Conservation (phyloP, 75 land plant genomes). For the Azolla pinnata region DNA sequence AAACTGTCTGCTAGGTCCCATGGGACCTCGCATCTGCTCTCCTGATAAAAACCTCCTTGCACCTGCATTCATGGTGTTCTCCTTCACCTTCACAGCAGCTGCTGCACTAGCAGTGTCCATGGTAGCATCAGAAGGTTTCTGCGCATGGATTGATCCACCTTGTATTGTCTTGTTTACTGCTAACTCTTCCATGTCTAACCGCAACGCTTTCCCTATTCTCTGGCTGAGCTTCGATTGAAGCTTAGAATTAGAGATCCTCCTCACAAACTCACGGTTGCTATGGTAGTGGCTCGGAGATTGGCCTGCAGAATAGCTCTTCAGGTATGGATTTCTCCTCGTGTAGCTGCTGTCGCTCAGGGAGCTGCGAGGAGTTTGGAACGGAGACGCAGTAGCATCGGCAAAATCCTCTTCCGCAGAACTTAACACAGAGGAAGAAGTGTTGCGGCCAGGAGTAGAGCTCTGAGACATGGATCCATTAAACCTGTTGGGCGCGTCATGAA, state of each 20-base stretch:
- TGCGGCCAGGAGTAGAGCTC: slow-evolving; percentile 1
- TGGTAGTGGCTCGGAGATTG: too few species aligned
- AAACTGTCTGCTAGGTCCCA: too few species aligned
- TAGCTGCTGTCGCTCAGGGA: background rate
- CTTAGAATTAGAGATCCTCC: background rate
- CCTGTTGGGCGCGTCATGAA: background rate
- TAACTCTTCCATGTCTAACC: background rate
- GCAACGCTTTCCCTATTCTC: background rate
- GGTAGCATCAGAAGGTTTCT: too few species aligned
- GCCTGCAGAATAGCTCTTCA: too few species aligned
- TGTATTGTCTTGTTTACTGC: background rate
- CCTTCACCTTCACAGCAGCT: too few species aligned
- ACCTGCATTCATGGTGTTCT: too few species aligned
- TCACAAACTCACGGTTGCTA: background rate
- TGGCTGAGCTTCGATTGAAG: background rate
- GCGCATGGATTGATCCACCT: background rate
- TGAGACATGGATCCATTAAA: background rate
- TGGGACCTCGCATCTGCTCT: background rate
- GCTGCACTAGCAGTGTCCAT: too few species aligned
- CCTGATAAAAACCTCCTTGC: background rate
- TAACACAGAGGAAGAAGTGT: background rate
- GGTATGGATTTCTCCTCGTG: too few species aligned
- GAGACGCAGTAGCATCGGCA: background rate
- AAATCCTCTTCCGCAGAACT: background rate
- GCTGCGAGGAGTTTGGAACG: background rate